phyloP scores from a whole-genome alignment of 495 filamentous ascomycete genomes.

The Podospora bellae-mahoneyi region DNA sequence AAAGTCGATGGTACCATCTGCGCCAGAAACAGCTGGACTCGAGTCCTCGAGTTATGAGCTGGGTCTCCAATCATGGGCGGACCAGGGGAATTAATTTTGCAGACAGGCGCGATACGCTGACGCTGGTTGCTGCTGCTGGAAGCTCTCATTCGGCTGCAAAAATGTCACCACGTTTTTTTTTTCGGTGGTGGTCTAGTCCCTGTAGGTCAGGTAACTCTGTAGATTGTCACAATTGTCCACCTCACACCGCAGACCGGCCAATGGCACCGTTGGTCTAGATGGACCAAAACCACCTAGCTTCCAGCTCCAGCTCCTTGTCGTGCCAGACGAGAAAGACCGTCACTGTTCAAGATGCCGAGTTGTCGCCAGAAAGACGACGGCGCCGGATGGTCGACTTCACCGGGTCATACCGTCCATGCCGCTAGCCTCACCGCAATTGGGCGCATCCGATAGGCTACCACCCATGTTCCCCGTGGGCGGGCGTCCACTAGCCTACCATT shows the following conservation, averaged over 20 bases:
- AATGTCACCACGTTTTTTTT: conserved; percentile 13
- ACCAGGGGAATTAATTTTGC: not conserved
- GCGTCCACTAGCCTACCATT: conserved; percentile 1
- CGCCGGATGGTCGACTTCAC: conserved; percentile 24
- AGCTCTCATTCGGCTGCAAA: not conserved
- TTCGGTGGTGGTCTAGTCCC: conserved; percentile 15
- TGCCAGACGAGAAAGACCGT: not conserved
- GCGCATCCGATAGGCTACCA: conserved; percentile 30
- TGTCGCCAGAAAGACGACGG: conserved; percentile 1
- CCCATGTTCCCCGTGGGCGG: conserved; percentile 20
- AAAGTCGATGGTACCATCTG: not conserved
- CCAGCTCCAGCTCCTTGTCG: not conserved
- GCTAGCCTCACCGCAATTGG: conserved; percentile 34
- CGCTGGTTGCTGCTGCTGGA: not conserved
- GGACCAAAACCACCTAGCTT: not conserved
- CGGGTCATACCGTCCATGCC: conserved; percentile 30
- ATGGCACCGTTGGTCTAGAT: conserved; percentile 7
- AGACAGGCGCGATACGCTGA: conserved; percentile 5
- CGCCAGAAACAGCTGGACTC: not conserved
- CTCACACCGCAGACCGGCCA: conserved; percentile 29
- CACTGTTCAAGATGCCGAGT: not conserved
- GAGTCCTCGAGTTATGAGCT: no score
- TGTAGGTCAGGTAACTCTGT: conserved; percentile 9
- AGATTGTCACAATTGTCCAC: conserved; percentile 8
- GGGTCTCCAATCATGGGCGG: no score